phyloP scores from a whole-genome alignment of 2,329 filamentous ascomycete genomes.

The Mollisia scopiformis region DNA sequence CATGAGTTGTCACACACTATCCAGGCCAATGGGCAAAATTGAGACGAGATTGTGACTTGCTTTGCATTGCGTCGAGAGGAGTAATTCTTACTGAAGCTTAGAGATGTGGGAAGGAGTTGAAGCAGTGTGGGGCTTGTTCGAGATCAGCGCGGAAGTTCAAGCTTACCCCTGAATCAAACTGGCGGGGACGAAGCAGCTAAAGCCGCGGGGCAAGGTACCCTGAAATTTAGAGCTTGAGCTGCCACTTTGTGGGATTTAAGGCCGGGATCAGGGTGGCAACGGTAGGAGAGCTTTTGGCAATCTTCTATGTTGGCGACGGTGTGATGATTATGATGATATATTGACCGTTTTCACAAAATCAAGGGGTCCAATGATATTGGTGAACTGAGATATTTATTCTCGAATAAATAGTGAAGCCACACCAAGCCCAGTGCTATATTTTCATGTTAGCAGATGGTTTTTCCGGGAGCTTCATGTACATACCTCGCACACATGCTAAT shows the following conservation, averaged over 20 bases:
- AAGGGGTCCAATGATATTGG: neutral
- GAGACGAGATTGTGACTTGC: neutral
- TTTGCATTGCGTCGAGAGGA: neutral
- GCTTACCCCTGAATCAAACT: slow-evolving; percentile 2
- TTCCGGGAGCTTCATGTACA: neutral
- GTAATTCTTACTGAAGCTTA: neutral
- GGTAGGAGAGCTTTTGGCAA: no score
- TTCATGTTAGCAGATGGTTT: neutral
- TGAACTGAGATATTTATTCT: slow-evolving; percentile 15
- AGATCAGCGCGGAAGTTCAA: neutral
- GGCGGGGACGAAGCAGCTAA: neutral
- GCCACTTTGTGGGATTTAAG: neutral
- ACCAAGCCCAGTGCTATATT: slow-evolving; percentile 26
- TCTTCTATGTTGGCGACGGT: no score
- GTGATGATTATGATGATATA: no score
- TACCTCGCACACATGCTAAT: slow-evolving; percentile 50
- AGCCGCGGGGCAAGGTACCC: slow-evolving; percentile 1
- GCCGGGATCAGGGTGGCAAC: neutral
- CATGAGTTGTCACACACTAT: neutral
- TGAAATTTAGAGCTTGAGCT: neutral
- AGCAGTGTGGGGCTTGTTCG: slow-evolving; percentile 15
- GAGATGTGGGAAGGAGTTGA: neutral
- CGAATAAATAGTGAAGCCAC: slow-evolving; percentile 29
- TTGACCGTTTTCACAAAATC: neutral
- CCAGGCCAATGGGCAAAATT: neutral